phyloP scores from a whole-genome alignment of 225 moss, liverwort and hornwort species.

The Pleurozium schreberi region DNA sequence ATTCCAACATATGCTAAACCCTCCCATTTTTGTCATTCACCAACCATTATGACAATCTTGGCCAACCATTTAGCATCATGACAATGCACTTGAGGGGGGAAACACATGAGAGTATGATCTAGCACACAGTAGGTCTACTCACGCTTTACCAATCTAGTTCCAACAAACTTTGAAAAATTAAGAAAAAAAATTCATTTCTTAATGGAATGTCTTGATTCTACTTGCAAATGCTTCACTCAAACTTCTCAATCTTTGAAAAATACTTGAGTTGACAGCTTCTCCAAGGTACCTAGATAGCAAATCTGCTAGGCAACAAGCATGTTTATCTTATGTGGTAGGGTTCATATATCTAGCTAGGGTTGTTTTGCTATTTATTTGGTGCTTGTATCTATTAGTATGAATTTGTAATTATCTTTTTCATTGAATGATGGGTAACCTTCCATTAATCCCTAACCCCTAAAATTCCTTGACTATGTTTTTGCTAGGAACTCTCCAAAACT shows the following conservation, averaged over 20 bases:
- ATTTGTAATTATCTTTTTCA: background rate
- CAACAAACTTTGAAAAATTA: background rate
- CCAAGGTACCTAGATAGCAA: background rate
- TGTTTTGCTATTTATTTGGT: background rate
- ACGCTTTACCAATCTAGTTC: background rate
- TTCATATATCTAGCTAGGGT: too few species aligned
- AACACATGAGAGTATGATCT: background rate
- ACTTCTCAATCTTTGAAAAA: background rate
- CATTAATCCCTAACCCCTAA: fast-evolving
- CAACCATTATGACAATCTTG: background rate
- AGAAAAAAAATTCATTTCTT: background rate
- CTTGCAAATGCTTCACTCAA: background rate
- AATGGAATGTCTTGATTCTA: background rate
- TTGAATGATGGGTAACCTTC: fast-evolving
- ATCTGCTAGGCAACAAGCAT: fast-evolving
- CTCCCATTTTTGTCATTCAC: too few species aligned
- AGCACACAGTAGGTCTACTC: too few species aligned
- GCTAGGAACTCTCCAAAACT: too few species aligned
- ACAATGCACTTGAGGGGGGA: background rate
- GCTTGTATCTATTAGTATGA: background rate
- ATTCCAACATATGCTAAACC: fast-evolving
- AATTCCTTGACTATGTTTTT: too few species aligned
- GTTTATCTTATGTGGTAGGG: background rate
- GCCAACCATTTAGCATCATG: background rate
- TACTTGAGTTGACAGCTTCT: too few species aligned